These are phyloP conservation scores for Excoecaria cochinchinensis DNA, from an alignment of 345 rosid species.

Conservation along the genomic window DNA sequence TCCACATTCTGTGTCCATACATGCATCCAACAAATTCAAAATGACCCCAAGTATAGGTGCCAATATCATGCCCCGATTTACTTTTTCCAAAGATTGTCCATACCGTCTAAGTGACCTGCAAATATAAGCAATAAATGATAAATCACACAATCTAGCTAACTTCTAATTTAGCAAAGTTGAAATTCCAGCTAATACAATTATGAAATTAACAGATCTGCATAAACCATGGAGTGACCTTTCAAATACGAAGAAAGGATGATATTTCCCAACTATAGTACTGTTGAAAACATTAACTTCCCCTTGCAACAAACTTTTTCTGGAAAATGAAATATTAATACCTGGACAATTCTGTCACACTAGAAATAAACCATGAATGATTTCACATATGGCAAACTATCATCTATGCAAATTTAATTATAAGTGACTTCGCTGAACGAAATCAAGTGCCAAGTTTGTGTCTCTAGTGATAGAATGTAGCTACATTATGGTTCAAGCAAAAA, in stretches of 20 bases:
- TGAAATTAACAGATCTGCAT: neutral
- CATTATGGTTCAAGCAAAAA: neutral
- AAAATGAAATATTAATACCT: neutral
- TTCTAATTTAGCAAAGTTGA: neutral
- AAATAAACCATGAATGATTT: neutral
- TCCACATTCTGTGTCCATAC: constrained; percentile 34
- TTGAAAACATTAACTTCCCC: neutral
- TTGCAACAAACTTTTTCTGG: neutral
- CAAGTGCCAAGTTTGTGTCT: neutral
- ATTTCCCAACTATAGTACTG: neutral
- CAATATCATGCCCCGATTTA: constrained; percentile 72
- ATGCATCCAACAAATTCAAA: constrained; percentile 80
- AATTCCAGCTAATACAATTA: neutral
- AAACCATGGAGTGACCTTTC: neutral
- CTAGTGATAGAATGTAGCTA: neutral
- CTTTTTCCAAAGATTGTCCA: constrained; percentile 70
- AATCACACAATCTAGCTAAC: neutral
- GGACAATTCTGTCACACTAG: neutral
- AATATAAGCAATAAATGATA: neutral
- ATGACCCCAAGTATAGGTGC: constrained; percentile 89
- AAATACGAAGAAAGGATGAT: neutral
- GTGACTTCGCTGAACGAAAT: neutral
- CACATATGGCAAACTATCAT: neutral
- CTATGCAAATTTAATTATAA: neutral
- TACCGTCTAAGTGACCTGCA: constrained; percentile 75